These are phyloP conservation scores for Helianthus tuberosus DNA, from an alignment of 129 eudicot genomes.

Conservation along the genomic window DNA sequence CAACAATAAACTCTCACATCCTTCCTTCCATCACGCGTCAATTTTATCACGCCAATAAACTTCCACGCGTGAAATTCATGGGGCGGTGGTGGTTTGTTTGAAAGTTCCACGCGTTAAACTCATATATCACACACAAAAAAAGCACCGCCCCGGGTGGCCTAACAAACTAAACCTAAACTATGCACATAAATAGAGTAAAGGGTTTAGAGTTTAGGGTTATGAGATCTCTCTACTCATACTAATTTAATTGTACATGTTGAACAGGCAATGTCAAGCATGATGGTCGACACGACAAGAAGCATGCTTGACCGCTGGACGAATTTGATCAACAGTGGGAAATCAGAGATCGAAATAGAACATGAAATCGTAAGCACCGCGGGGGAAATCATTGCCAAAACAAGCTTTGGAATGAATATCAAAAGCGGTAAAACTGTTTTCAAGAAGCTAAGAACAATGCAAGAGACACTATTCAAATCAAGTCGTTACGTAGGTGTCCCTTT, in stretches of 20 bases:
- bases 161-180: no score
- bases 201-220: not conserved
- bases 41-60: no score
- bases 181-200: no score
- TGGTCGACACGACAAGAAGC: conserved; percentile 71
- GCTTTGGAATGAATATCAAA: conserved; percentile 72
- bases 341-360: conserved; percentile 71
- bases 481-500: conserved; percentile 91
- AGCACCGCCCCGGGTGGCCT: no score
- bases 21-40: no score
- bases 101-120: no score
- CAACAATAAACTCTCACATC: no score
- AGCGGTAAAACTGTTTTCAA: conserved; percentile 58
- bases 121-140: no score
- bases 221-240: not conserved
- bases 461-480: conserved; percentile 61
- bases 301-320: conserved; percentile 76
- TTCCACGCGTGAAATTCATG: no score
- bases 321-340: conserved; percentile 46
- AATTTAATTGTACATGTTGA: not conserved
- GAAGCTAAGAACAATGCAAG: conserved; percentile 69
- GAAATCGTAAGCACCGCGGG: conserved; percentile 72
- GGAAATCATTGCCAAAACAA: conserved; percentile 80
- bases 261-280: conserved; percentile 82
- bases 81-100: no score